Conservation (phyloP, 1,284 basidiomycete species). For the Ceratobasidium sp. region DNA sequence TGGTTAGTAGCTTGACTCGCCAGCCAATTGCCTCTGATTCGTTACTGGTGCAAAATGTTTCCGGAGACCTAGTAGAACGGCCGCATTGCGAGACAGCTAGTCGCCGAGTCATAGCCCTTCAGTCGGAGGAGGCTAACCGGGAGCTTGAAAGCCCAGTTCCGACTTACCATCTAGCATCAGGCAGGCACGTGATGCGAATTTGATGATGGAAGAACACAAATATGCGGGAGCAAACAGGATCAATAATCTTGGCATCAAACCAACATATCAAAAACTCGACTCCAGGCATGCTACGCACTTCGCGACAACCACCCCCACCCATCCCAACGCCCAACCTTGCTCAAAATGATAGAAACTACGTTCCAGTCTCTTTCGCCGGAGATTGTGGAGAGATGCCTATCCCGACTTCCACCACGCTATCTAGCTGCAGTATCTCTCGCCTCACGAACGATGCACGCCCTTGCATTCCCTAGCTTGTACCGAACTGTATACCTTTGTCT, state of each 20-base stretch:
- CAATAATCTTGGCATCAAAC: background rate
- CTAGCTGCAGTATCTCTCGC: background rate
- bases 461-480: constrained; percentile 25
- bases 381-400: background rate
- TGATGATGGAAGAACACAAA: no score
- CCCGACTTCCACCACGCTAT: constrained; percentile 6
- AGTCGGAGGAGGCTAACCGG: no score
- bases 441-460: background rate
- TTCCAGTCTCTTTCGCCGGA: constrained; percentile 1
- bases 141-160: no score
- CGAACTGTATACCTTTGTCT: constrained; percentile 12
- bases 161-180: no score
- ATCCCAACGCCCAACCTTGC: background rate
- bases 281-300: background rate
- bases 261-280: background rate
- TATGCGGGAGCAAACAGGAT: no score
- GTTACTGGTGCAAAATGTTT: background rate
- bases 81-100: no score
- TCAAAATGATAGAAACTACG: background rate
- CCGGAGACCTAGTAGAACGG: no score
- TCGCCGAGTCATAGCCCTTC: no score
- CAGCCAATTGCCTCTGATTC: no score
- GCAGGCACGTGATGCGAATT: no score
- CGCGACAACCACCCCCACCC: background rate
- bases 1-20: no score